Percentiles rank a stretch among this genome's conserved stretches.
phyloP scores from a whole-genome alignment of 768 basidiomycete genomes.

The Termitomyces sp. region DNA sequence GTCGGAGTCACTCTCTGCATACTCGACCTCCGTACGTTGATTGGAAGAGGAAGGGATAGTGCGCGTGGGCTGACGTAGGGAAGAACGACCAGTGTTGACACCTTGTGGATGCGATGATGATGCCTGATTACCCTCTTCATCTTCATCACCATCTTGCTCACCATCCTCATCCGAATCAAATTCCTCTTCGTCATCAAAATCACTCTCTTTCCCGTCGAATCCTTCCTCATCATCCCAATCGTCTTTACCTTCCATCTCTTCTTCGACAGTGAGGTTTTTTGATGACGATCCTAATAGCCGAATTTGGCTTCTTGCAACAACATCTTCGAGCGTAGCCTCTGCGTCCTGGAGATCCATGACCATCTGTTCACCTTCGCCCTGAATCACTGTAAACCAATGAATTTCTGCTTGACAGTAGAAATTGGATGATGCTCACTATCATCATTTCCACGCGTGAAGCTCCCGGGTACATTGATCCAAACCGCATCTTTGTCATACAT shows the following conservation, averaged over 20 bases:
- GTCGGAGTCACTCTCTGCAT: constrained; percentile 81
- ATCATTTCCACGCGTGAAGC: constrained; percentile 75
- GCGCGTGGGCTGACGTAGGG: constrained; percentile 42
- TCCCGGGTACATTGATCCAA: constrained; percentile 96
- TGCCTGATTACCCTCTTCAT: not conserved
- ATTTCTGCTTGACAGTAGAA: not conserved
- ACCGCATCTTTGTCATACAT: constrained; percentile 98
- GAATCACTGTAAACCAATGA: constrained; percentile 46
- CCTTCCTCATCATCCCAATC: constrained; percentile 23
- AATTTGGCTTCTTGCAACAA: constrained; percentile 77
- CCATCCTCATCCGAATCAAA: constrained; percentile 14
- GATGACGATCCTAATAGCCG: constrained; percentile 81
- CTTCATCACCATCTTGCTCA: not conserved
- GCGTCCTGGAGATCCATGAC: constrained; percentile 95
- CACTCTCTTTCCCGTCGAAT: constrained; percentile 9
- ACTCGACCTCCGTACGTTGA: constrained; percentile 48
- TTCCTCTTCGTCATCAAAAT: constrained; percentile 9
- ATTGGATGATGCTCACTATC: constrained; percentile 43
- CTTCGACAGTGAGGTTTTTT: constrained; percentile 52
- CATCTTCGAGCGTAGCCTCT: constrained; percentile 75
- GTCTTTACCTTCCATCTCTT: constrained; percentile 27
- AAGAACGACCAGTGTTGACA: constrained; percentile 49
- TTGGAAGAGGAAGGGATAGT: constrained; percentile 33
- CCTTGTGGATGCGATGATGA: constrained; percentile 14
- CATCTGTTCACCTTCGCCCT: constrained; percentile 97